Base-by-base conservation (phyloP, 2,329 filamentous ascomycete species). In the Xylaria polymorpha region DNA sequence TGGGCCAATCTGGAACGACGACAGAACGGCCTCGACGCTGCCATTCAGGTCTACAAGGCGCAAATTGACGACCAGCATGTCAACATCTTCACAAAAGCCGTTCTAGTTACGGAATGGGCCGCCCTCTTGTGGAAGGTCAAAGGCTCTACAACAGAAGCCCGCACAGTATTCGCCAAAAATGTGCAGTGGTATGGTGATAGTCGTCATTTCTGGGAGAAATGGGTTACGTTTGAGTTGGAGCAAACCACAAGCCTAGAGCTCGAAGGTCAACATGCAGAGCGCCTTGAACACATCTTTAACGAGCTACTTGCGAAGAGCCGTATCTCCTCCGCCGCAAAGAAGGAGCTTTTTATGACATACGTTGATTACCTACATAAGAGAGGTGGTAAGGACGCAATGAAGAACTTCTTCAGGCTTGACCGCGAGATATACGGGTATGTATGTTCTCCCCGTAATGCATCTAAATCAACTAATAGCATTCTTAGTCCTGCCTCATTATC, bases 101-200 rank as follows among this genome's bases (percentile, higher is more conserved):
- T 93, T 1, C 85, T 98, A 37, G 92, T 97, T 48, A 92, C 92
- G 0, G 93, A 97, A 77, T 97, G 94, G 92, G 95, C 95, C 1
- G 86, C 88, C 32, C 84, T 98, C 64, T 79, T 97, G 51, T 98
- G 94, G 93, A 96, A 94, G 81, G 88, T 91, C 78, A 94, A 95
- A 83, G 92, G 93, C 18, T 91, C 90, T 0, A 85, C 89, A 0
- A 91, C 93, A 10, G 93, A 95, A 75, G 94, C 94, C 46, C 92
- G 96, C 35, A 88, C 91, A 62, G 88, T 97, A 0, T 98, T 95
- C 83, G 83, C 90, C 70, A 92, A 91, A 80, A 95, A 97, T 74
- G 86, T 92, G 65, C 90, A 94, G 77, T 93, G 90, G 85, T 97
- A 97, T 78, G 86, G 91, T 1, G 93, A 96, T 77, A 97, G 94